phyloP scores from a whole-genome alignment of 306 rosid genomes.

The Cercis canadensis region DNA sequence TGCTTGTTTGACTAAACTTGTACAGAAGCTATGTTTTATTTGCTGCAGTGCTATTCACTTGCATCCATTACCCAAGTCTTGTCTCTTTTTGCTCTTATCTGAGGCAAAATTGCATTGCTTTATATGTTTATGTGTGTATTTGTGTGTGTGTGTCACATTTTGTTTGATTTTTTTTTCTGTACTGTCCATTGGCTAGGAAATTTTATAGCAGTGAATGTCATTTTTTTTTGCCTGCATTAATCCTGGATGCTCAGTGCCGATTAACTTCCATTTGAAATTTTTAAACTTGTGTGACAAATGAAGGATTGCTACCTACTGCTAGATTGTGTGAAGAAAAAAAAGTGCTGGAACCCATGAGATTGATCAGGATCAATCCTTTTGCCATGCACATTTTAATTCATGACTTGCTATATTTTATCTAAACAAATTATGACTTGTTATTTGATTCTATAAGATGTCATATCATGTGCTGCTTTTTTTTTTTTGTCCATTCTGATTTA shows the following conservation, averaged over 20 bases:
- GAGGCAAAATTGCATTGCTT: too few relatives aligned
- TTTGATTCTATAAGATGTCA: constrained; percentile 5
- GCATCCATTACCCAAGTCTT: not conserved
- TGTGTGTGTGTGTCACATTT: not conserved
- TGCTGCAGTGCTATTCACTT: constrained; percentile 23
- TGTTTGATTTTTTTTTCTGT: not conserved
- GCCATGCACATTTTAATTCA: not conserved
- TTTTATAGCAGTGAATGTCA: constrained; percentile 1
- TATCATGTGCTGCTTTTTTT: constrained; percentile 2
- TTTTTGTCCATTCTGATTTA: not conserved
- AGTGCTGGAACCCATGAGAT: not conserved
- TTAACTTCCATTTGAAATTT: not conserved
- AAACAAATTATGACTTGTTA: too few relatives aligned
- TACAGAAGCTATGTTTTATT: constrained; percentile 1
- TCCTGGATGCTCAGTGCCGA: not conserved
- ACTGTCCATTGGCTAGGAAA: not conserved
- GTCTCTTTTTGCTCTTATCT: not conserved
- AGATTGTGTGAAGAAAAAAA: not conserved
- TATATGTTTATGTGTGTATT: too few relatives aligned
- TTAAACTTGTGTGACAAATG: not conserved
- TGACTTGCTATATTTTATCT: constrained; percentile 1
- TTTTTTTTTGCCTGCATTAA: not conserved
- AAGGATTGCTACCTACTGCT: not conserved
- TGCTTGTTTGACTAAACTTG: constrained; percentile 13
- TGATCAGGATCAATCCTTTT: constrained; percentile 8